Percentiles rank a stretch among this genome's conserved stretches.
These are phyloP conservation scores for Heracleum sosnowskyi DNA, from an alignment of 129 eudicot species.

Conservation along the genomic window DNA sequence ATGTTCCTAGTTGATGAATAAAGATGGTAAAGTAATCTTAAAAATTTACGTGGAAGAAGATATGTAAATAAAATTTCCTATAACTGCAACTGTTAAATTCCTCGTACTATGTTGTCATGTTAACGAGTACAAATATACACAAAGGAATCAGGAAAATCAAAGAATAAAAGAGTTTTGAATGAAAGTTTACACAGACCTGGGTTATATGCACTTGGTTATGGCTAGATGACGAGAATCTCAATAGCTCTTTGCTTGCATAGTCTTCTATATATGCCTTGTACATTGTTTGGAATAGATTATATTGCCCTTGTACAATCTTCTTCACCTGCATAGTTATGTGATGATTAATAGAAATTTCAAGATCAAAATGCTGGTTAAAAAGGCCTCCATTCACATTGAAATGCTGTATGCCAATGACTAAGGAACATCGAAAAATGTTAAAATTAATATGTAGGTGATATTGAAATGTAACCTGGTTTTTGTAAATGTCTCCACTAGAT, in stretches of 20 bases:
- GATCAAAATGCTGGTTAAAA: not conserved
- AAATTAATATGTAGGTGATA: not conserved
- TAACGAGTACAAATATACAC: not conserved
- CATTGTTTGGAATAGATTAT: constrained; percentile 55
- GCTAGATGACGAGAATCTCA: constrained; percentile 45
- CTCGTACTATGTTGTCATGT: not conserved
- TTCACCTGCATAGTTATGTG: constrained; percentile 47
- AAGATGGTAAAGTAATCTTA: not conserved
- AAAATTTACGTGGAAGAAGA: not conserved
- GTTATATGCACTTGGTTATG: constrained; percentile 39
- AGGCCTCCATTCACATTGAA: not conserved
- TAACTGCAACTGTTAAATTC: not conserved
- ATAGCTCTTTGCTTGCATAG: constrained; percentile 42
- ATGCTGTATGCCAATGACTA: not conserved
- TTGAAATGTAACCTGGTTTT: not conserved
- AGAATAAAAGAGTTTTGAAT: not conserved
- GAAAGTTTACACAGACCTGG: constrained; percentile 42
- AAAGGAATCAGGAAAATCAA: not conserved
- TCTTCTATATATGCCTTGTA: constrained; percentile 69
- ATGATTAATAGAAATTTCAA: constrained; percentile 8
- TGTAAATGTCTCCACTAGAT: not conserved
- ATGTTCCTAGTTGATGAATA: not conserved
- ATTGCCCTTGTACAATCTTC: constrained; percentile 83
- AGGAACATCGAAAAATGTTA: not conserved
- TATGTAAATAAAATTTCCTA: not conserved